phyloP scores from a whole-genome alignment of 352 stramenopile genomes.

The Phytophthora capsici region DNA sequence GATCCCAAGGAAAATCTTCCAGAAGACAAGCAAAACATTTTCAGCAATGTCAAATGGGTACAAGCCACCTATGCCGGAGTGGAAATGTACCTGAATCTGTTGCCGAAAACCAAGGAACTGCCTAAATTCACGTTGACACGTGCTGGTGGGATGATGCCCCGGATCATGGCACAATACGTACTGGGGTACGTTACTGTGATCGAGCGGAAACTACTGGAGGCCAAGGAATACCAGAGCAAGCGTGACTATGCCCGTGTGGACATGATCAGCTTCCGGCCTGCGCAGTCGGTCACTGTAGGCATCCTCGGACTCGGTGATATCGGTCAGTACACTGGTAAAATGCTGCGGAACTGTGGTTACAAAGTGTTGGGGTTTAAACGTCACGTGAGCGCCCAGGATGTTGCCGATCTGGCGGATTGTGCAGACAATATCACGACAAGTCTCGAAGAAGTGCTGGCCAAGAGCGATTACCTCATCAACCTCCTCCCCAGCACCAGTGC shows the following conservation, averaged over 20 bases:
- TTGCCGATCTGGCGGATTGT: conserved; percentile 26
- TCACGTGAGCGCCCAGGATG: conserved; percentile 24
- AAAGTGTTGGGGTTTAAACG: conserved; percentile 66
- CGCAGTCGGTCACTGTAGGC: conserved; percentile 48
- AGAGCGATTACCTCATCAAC: conserved; percentile 83
- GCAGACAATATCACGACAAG: conserved; percentile 51
- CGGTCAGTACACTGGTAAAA: conserved; percentile 51
- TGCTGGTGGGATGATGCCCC: conserved; percentile 47
- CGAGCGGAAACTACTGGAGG: conserved; percentile 44
- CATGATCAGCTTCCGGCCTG: conserved; percentile 34
- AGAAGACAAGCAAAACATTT: conserved; percentile 37
- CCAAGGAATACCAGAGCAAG: conserved; percentile 37
- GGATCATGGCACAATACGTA: conserved; percentile 54
- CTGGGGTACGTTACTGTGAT: conserved; percentile 49
- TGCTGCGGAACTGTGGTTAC: conserved; percentile 53
- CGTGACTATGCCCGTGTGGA: conserved; percentile 32
- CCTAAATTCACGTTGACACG: conserved; percentile 45
- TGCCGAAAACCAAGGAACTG: conserved; percentile 29
- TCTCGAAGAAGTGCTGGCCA: conserved; percentile 51
- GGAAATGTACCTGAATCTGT: conserved; percentile 37
- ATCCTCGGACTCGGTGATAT: conserved; percentile 62
- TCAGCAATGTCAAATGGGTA: conserved; percentile 46
- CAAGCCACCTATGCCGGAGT: conserved; percentile 52
- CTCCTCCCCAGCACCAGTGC: conserved; percentile 80
- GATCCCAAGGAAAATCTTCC: conserved; percentile 40